A percentile compares a stretch with the other conserved stretches of the same genome.
These are phyloP conservation scores for Collybia sordida DNA, from an alignment of 768 basidiomycete species.

Conservation along the genomic window DNA sequence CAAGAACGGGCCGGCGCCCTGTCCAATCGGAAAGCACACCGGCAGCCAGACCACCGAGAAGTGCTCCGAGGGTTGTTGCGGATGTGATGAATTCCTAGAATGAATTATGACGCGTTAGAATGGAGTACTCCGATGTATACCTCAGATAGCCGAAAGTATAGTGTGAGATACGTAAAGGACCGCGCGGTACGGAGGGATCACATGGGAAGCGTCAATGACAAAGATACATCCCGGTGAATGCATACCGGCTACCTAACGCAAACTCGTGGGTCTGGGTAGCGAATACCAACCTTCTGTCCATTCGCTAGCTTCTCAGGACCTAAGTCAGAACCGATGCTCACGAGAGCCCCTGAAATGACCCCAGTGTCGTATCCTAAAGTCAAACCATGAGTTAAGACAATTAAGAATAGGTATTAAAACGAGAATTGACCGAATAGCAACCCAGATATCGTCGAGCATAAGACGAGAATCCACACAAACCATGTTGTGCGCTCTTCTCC, in stretches of 20 bases:
- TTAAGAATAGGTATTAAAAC: neutral
- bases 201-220: neutral
- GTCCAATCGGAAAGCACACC: constrained; percentile 72
- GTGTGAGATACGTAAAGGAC: neutral
- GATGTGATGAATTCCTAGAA: constrained; percentile 78
- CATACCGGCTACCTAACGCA: no score
- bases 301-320: constrained; percentile 56
- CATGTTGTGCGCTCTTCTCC: constrained; percentile 66
- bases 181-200: neutral
- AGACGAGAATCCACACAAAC: constrained; percentile 79
- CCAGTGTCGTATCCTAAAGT: constrained; percentile 75
- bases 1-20: constrained; percentile 65
- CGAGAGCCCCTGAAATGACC: constrained; percentile 78
- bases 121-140: neutral
- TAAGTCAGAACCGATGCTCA: constrained; percentile 68
- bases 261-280: no score
- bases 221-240: neutral
- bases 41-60: constrained; percentile 70
- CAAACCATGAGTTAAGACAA: neutral
- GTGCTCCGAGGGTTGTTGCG: constrained; percentile 73
- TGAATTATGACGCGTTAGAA: no score
- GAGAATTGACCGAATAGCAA: constrained; percentile 63
- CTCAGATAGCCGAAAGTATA: neutral
- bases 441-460: constrained; percentile 74
- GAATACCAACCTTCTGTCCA: constrained; percentile 56